Conservation (phyloP, 177 flowering plant species). For the Vitis hybrid region DNA sequence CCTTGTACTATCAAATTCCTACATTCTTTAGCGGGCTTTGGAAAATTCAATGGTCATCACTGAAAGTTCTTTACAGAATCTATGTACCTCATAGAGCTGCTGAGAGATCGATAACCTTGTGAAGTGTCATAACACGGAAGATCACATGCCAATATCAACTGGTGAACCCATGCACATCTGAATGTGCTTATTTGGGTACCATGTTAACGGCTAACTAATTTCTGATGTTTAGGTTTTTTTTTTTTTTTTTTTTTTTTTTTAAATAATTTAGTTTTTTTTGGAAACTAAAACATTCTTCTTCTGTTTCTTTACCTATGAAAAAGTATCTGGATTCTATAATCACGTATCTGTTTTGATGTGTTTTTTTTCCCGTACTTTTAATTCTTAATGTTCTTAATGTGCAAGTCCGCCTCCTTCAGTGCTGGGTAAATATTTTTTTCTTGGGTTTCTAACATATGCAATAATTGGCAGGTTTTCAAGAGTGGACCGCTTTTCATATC, state of each 20-base stretch:
- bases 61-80: background rate
- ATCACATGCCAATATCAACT: background rate
- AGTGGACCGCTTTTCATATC: slow-evolving; percentile 99
- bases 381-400: background rate
- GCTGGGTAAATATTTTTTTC: background rate
- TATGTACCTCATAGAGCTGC: background rate
- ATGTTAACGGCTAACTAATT: background rate
- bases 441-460: slow-evolving; percentile 6
- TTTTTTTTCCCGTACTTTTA: background rate
- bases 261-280: background rate
- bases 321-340: background rate
- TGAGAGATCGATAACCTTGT: too few species aligned
- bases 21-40: background rate
- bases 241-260: background rate
- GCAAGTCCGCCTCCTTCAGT: too few species aligned
- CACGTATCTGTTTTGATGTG: background rate
- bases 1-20: background rate
- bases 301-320: background rate
- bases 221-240: background rate
- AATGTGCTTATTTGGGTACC: background rate
- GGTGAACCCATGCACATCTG: background rate
- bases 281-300: background rate
- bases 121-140: too few species aligned
- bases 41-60: background rate
- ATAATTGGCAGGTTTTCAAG: slow-evolving; percentile 84